Base-by-base conservation (phyloP, 1,284 basidiomycete genomes). In the Tylopilus orsonianus region DNA sequence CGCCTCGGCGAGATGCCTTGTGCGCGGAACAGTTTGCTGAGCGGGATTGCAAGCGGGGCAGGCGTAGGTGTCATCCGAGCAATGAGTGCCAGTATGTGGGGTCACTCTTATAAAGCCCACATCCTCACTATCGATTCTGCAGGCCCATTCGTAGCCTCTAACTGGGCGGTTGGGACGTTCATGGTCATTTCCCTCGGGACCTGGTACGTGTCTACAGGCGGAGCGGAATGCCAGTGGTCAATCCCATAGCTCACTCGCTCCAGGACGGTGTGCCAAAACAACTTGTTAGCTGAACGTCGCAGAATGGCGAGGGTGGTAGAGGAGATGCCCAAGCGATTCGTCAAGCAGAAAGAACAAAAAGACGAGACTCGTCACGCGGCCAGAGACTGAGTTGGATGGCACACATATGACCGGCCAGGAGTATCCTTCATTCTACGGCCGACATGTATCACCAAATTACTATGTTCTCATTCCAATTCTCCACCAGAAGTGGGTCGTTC, bases 401-500 rank as follows among this genome's bases (percentile, higher is more conserved):
- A n/a, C n/a, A n/a, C 16, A 22, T 12, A 9, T 30, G 24, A 8
- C 24, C 18, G n/a, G 45, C 14, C 40, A 13, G 24, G 20, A 26
- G 5, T 27, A 16, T 41, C 32, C 13, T 40, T 39, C 22, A 3
- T 33, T 44, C 33, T 43, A 42, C 41, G 20, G 29, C 29, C 23
- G 46, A 37, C 24, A 41, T 3, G 2, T 30, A 41, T 61, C 53
- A 64, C 61, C 61, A 68, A 45, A 64, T 48, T 1, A 60, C 40
- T 29, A 41, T 18, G 27, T 79, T 75, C 53, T 78, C 74, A 47
- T 83, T 79, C 81, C 83, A 91, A 46, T 85, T 83, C 65, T 90
- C 88, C 12, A 91, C 80, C 13, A 91, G 75, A 24, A 71, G 64
- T 10, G 82, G 75, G 62, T 91, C 86, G 50, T 85, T 70, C 81